Percentiles rank a stretch among this genome's conserved stretches.
Evolutionary conservation across 1,284 basidiomycete species (phyloP).

Genomic region (Apiotrichum akiyoshidainum): DNA sequence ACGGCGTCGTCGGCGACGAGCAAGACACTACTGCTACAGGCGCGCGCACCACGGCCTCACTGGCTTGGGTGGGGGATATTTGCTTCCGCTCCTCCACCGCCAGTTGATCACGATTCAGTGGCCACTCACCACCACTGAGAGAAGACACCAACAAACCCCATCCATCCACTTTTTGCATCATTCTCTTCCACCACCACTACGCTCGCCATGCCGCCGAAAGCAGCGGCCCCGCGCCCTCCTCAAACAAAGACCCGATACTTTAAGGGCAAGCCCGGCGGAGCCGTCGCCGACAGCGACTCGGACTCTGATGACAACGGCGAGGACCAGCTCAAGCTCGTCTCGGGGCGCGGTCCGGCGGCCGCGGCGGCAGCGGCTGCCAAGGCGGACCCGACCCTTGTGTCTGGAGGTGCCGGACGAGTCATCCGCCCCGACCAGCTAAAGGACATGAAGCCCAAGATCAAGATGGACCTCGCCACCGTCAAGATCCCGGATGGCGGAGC

Average conservation of each 20-base stretch:
- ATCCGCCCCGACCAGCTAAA: conserved; percentile 22
- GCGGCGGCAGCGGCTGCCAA: conserved; percentile 14
- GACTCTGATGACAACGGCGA: conserved; percentile 31
- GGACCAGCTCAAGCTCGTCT: conserved; percentile 13
- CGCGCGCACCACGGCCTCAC: not conserved
- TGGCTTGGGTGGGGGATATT: not conserved
- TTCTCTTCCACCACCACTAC: no score
- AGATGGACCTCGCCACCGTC: conserved; percentile 38
- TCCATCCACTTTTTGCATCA: not conserved
- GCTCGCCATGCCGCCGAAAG: not conserved
- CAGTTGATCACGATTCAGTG: not conserved
- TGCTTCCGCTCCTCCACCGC: conserved; percentile 1
- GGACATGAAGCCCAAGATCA: conserved; percentile 22
- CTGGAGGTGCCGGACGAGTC: conserved; percentile 48
- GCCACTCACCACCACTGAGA: not conserved
- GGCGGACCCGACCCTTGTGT: conserved; percentile 32
- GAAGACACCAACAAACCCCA: not conserved
- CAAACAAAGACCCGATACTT: conserved; percentile 39
- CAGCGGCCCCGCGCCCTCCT: conserved; percentile 9
- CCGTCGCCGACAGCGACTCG: conserved; percentile 29
- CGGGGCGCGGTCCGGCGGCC: not conserved
- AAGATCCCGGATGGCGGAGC: conserved; percentile 44
- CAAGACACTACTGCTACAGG: no score
- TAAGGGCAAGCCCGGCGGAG: conserved; percentile 45
- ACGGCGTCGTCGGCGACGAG: not conserved